Percentiles rank a stretch among this genome's conserved stretches.
phyloP scores from a whole-genome alignment of 2,329 filamentous ascomycete species.

The Ophiostoma piceae region DNA sequence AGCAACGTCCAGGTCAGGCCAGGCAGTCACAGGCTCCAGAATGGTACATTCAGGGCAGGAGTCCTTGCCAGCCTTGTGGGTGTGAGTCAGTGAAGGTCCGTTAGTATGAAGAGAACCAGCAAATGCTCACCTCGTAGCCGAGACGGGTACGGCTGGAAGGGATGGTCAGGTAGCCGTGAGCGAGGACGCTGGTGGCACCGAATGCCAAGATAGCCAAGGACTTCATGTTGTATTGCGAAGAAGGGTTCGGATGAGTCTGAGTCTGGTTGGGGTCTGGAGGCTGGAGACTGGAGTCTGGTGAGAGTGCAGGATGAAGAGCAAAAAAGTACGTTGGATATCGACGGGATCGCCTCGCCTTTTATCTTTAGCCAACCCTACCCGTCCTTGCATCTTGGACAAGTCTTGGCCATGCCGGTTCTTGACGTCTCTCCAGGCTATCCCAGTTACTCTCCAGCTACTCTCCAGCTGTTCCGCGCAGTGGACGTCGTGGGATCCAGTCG shows the following conservation, averaged over 20 bases:
- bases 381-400: not conserved
- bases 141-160: not conserved
- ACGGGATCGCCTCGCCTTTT: not conserved
- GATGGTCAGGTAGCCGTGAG: slow-evolving; percentile 3
- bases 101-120: not conserved
- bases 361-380: not conserved
- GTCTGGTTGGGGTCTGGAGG: not conserved
- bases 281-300: not conserved
- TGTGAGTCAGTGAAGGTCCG: not conserved
- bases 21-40: not conserved
- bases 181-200: slow-evolving; percentile 4
- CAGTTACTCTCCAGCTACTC: not conserved
- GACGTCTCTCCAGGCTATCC: not conserved
- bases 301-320: not conserved
- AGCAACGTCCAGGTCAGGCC: not conserved
- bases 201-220: slow-evolving; percentile 5
- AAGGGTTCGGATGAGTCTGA: not conserved
- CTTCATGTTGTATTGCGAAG: not conserved
- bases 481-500: too few relatives aligned
- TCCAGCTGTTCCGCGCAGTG: not conserved
- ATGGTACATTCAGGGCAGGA: not conserved
- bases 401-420: slow-evolving; percentile 1
- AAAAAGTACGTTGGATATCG: not conserved
- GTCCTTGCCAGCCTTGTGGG: slow-evolving; percentile 1
- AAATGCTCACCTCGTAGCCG: not conserved